A percentile compares a stretch with the other conserved stretches of the same genome.
Conservation (phyloP, 2,329 filamentous ascomycete genomes). For the Colletotrichum agaves region DNA sequence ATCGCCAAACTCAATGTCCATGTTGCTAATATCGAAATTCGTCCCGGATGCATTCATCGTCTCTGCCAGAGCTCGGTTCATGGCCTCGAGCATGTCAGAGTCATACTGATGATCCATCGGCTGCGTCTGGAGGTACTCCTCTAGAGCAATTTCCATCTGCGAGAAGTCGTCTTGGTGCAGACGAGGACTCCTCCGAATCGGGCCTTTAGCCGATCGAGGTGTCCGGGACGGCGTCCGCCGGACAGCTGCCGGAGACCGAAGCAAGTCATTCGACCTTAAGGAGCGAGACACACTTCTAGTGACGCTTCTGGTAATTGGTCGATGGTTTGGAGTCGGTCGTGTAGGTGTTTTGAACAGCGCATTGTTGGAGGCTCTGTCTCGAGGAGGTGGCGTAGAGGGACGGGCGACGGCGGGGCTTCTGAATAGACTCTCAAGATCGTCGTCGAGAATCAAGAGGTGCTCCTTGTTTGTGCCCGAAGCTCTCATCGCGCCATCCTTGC, state of each 20-base stretch:
- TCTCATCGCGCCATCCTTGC: conserved; percentile 1
- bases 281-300: conserved; percentile 70
- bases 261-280: conserved; percentile 58
- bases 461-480: conserved; percentile 55
- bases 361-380: conserved; percentile 56
- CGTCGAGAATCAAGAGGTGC: conserved; percentile 59
- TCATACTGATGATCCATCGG: conserved; percentile 30
- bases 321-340: conserved; percentile 69
- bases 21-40: conserved; percentile 30
- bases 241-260: conserved; percentile 56
- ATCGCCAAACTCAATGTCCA: conserved; percentile 34
- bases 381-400: conserved; percentile 65
- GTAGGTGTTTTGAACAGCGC: conserved; percentile 70
- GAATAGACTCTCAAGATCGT: conserved; percentile 74
- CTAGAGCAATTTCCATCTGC: conserved; percentile 33
- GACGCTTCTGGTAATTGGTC: conserved; percentile 70
- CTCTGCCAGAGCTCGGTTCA: conserved; percentile 35
- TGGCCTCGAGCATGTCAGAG: conserved; percentile 34
- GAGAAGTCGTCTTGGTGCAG: conserved; percentile 31
- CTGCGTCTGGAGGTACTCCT: conserved; percentile 32
- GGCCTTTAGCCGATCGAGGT: conserved; percentile 45
- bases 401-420: conserved; percentile 61
- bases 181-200: conserved; percentile 31
- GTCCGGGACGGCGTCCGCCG: conserved; percentile 63
- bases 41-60: conserved; percentile 20